Percentiles rank a stretch among this genome's conserved stretches.
phyloP scores from a whole-genome alignment of 352 stramenopile genomes.

The Globisporangium splendens region DNA sequence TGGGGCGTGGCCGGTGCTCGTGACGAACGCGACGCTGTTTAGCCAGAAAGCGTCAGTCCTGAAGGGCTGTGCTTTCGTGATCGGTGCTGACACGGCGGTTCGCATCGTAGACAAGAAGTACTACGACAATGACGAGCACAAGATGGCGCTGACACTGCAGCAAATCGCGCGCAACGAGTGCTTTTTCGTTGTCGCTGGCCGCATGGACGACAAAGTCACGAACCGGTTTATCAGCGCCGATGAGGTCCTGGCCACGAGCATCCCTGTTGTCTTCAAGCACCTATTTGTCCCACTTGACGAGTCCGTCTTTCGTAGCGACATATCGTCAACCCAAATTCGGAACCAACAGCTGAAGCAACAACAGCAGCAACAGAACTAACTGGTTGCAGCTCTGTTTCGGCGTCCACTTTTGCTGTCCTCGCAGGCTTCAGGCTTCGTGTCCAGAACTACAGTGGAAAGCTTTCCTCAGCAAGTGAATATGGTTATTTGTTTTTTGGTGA shows the following conservation, averaged over 20 bases:
- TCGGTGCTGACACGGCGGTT: slow-evolving; percentile 87
- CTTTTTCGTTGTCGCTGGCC: slow-evolving; percentile 85
- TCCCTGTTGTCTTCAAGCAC: slow-evolving; percentile 46
- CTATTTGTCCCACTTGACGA: slow-evolving; percentile 77
- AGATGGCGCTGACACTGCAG: slow-evolving; percentile 75
- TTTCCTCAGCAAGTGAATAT: too few relatives aligned
- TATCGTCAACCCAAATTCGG: slow-evolving; percentile 86
- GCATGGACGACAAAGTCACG: slow-evolving; percentile 52
- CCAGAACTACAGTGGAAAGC: too few relatives aligned
- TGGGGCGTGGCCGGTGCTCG: slow-evolving; percentile 54
- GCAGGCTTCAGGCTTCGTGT: too few relatives aligned
- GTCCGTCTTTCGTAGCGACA: slow-evolving; percentile 76
- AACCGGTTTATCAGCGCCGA: slow-evolving; percentile 55
- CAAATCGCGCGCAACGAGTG: slow-evolving; percentile 60
- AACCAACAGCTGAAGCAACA: slow-evolving; percentile 9
- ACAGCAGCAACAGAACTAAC: background rate
- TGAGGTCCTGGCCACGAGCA: slow-evolving; percentile 38
- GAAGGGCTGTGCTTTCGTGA: slow-evolving; percentile 70
- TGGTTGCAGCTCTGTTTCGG: too few relatives aligned
- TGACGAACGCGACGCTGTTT: slow-evolving; percentile 83
- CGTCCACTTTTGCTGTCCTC: too few relatives aligned
- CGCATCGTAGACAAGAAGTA: slow-evolving; percentile 90
- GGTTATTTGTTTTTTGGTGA: too few relatives aligned
- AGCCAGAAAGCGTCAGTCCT: slow-evolving; percentile 80
- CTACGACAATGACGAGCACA: slow-evolving; percentile 69